Evolutionary conservation across 1,139 yeast species (phyloP).

Genomic region (Geotrichum australiense): DNA sequence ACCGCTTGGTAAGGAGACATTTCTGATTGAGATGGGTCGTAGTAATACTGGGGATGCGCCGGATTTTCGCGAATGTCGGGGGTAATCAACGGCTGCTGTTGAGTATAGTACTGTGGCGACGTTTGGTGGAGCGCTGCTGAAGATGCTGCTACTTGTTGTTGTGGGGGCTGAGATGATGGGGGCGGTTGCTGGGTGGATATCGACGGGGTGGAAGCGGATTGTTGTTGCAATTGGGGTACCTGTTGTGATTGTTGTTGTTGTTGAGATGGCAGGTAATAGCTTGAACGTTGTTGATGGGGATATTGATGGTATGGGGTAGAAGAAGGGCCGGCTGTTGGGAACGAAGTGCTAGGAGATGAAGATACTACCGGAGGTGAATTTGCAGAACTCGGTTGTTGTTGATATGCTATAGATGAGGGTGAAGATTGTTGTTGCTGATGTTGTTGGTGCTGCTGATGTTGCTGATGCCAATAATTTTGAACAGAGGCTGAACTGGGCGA

Average conservation of each 20-base stretch:
- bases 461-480: slow-evolving; percentile 5
- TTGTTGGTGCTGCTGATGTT: slow-evolving; percentile 10
- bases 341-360: slow-evolving; percentile 7
- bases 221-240: slow-evolving; percentile 17
- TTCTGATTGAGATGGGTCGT: neutral
- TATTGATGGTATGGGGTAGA: slow-evolving; percentile 9
- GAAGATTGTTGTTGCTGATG: slow-evolving; percentile 12
- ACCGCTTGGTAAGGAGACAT: neutral
- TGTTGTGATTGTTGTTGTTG: slow-evolving; percentile 8
- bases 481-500: neutral
- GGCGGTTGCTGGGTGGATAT: neutral
- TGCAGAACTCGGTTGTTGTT: slow-evolving; percentile 3
- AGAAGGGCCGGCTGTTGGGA: slow-evolving; percentile 7
- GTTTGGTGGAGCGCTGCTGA: too few relatives aligned
- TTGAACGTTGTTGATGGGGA: slow-evolving; percentile 12
- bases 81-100: too few relatives aligned
- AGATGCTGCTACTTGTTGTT: too few relatives aligned
- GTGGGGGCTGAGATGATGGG: neutral
- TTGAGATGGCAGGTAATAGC: slow-evolving; percentile 3
- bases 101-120: too few relatives aligned
- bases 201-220: slow-evolving; percentile 14
- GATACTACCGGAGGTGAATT: slow-evolving; percentile 11
- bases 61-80: too few relatives aligned
- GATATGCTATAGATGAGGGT: neutral
- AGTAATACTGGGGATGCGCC: neutral